phyloP scores from a whole-genome alignment of 352 stramenopile genomes.

The Pythium periplocum region DNA sequence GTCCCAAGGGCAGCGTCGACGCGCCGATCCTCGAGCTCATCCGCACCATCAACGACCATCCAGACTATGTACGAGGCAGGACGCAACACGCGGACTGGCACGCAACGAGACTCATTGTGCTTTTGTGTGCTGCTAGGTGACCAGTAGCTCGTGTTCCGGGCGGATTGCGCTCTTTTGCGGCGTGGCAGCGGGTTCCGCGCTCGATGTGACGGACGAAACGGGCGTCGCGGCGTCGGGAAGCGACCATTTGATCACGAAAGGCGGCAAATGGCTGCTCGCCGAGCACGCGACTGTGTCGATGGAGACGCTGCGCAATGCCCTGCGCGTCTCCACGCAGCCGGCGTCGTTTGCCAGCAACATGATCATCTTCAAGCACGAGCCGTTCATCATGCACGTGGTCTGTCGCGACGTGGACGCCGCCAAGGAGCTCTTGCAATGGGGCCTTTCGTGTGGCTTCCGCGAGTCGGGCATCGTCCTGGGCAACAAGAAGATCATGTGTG shows the following conservation, averaged over 20 bases:
- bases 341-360: slow-evolving; percentile 39
- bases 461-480: slow-evolving; percentile 87
- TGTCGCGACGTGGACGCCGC: slow-evolving; percentile 75
- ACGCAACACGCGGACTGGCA: too few species aligned
- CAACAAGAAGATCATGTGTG: slow-evolving; percentile 88
- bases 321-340: slow-evolving; percentile 12
- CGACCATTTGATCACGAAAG: slow-evolving; percentile 78
- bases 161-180: slow-evolving; percentile 86
- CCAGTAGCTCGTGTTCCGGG: slow-evolving; percentile 88
- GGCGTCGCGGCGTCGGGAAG: not conserved
- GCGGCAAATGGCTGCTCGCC: slow-evolving; percentile 83
- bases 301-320: slow-evolving; percentile 51
- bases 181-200: slow-evolving; percentile 12
- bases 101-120: too few species aligned
- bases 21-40: slow-evolving; percentile 87
- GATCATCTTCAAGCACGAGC: slow-evolving; percentile 90
- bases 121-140: slow-evolving; percentile 42
- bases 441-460: slow-evolving; percentile 75
- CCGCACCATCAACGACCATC: slow-evolving; percentile 75
- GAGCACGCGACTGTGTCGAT: slow-evolving; percentile 72
- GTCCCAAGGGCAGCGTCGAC: slow-evolving; percentile 89
- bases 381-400: slow-evolving; percentile 91
- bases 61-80: slow-evolving; percentile 55
- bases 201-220: not conserved
- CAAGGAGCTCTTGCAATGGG: slow-evolving; percentile 79